These are phyloP conservation scores for Macadamia integrifolia DNA, from an alignment of 164 flowering plant species.

Conservation along the genomic window DNA sequence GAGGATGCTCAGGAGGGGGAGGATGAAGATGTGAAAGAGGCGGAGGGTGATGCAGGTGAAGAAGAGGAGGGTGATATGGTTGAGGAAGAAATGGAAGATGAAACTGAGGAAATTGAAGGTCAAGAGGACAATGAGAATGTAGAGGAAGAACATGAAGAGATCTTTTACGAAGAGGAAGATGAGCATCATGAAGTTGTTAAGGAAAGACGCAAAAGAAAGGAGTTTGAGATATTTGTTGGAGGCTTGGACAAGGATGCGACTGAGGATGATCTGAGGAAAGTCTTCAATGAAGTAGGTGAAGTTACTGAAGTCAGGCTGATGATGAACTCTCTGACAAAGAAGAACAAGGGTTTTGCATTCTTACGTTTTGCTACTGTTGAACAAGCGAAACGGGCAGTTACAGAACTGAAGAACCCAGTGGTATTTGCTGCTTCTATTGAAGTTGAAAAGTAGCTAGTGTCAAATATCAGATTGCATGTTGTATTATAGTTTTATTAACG, in stretches of 20 bases:
- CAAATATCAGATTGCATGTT: not conserved
- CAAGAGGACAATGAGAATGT: conserved; percentile 50
- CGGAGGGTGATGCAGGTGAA: conserved; percentile 45
- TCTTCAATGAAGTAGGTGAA: conserved; percentile 72
- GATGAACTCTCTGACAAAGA: conserved; percentile 91
- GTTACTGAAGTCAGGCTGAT: conserved; percentile 82
- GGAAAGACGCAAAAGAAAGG: conserved; percentile 94
- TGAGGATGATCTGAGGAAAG: conserved; percentile 79
- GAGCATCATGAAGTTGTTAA: conserved; percentile 83
- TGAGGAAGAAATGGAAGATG: conserved; percentile 60
- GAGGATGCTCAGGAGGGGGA: conserved; percentile 50
- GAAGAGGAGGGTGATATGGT: conserved; percentile 45
- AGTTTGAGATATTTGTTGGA: conserved; percentile 94
- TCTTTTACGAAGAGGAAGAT: conserved; percentile 54
- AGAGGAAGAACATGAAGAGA: conserved; percentile 36
- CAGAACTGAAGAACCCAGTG: conserved; percentile 75
- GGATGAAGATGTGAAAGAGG: conserved; percentile 48
- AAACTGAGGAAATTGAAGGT: conserved; percentile 49
- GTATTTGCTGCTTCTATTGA: conserved; percentile 37
- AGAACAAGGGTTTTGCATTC: conserved; percentile 97
- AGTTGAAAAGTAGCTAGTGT: conserved; percentile 12
- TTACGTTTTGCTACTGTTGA: conserved; percentile 90
- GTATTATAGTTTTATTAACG: conserved; percentile 9
- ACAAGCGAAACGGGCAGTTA: conserved; percentile 82
- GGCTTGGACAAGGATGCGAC: conserved; percentile 92